Conservation (phyloP, 768 basidiomycete species). For the Naganishia onofrii region DNA sequence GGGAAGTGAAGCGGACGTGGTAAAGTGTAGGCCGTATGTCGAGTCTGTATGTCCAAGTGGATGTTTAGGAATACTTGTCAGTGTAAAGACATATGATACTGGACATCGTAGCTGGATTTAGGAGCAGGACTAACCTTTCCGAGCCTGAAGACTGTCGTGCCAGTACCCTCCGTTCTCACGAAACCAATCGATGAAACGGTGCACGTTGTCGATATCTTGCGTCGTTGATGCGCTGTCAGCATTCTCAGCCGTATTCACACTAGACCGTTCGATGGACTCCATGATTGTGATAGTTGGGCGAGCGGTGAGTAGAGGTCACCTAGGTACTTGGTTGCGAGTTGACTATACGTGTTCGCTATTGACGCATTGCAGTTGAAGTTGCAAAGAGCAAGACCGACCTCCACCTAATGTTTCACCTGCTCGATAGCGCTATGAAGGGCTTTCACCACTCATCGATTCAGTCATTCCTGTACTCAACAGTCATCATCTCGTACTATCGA, state of each 20-base stretch:
- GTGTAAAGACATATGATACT: background rate
- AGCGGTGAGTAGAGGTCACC: too few species aligned
- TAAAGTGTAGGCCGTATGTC: slow-evolving; percentile 13
- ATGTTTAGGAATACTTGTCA: background rate
- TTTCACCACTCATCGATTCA: too few species aligned
- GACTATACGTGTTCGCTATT: too few species aligned
- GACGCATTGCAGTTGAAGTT: too few species aligned
- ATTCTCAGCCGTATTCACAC: background rate
- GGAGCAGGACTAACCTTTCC: background rate
- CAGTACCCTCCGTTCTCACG: slow-evolving; percentile 16
- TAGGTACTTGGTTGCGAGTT: too few species aligned
- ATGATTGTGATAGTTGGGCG: background rate
- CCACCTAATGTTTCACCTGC: too few species aligned
- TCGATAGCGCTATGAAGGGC: too few species aligned
- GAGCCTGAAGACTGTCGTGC: slow-evolving; percentile 14
- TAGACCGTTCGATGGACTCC: slow-evolving; percentile 2
- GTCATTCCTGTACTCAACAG: too few species aligned
- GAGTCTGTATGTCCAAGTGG: background rate
- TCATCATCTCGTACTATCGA: too few species aligned
- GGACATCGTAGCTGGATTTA: background rate
- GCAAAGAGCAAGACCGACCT: too few species aligned
- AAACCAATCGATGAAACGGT: slow-evolving; percentile 21
- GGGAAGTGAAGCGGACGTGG: background rate
- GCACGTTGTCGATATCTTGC: slow-evolving; percentile 9
- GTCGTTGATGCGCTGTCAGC: background rate